A percentile compares a stretch with the other conserved stretches of the same genome.
Conservation (phyloP, 352 stramenopile genomes). For the Plasmopara muralis region DNA sequence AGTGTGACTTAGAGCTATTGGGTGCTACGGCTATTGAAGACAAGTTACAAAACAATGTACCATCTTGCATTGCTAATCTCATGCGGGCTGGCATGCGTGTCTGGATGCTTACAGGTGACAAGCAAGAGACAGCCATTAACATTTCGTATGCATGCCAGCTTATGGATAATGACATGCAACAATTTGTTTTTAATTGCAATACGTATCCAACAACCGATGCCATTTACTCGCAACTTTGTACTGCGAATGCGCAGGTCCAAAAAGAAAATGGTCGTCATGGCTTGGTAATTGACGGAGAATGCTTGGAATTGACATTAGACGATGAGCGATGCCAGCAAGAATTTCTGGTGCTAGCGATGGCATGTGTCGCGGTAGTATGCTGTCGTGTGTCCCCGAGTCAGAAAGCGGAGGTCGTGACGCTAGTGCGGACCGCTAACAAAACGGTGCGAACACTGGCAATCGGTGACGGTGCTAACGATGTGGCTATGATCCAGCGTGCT, state of each 20-base stretch:
- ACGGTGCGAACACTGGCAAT: constrained; percentile 79
- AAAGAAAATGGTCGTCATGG: constrained; percentile 32
- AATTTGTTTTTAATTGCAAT: constrained; percentile 60
- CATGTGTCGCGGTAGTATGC: constrained; percentile 70
- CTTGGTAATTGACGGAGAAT: constrained; percentile 67
- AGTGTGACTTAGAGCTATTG: constrained; percentile 73
- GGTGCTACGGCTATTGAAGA: constrained; percentile 92
- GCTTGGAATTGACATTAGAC: constrained; percentile 49
- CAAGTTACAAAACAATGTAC: constrained; percentile 89
- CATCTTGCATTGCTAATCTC: constrained; percentile 79
- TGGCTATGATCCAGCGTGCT: constrained; percentile 90
- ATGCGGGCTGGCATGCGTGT: constrained; percentile 85
- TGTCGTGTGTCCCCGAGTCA: constrained; percentile 79
- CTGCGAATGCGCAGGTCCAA: constrained; percentile 28
- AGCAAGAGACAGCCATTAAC: constrained; percentile 93
- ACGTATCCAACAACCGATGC: constrained; percentile 48
- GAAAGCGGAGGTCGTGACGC: constrained; percentile 71
- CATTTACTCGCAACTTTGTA: constrained; percentile 28
- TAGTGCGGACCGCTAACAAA: constrained; percentile 48
- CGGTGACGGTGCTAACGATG: constrained; percentile 92
- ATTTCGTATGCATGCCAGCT: constrained; percentile 89
- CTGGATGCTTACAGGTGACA: constrained; percentile 93
- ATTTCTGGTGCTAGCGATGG: constrained; percentile 66
- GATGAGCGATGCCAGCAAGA: constrained; percentile 45
- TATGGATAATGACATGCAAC: constrained; percentile 83